phyloP scores from a whole-genome alignment of 1,284 basidiomycete genomes.

The Malassezia obtusa region DNA sequence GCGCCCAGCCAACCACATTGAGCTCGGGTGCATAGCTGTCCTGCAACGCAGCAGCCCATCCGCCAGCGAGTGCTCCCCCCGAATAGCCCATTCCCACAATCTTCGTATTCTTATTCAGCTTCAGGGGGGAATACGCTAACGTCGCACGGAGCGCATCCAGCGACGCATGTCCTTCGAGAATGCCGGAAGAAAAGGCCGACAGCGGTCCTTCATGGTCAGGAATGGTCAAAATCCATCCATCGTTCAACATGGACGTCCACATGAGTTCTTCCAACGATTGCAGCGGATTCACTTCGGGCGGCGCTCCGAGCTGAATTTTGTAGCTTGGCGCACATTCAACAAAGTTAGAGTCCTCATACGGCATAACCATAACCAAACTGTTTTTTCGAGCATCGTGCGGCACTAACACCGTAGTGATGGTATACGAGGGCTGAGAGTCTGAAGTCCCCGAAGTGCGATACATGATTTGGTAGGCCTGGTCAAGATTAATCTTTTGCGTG shows the following conservation, averaged over 20 bases:
- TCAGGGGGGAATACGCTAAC: slow-evolving; percentile 23
- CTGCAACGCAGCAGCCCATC: slow-evolving; percentile 23
- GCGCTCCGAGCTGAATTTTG: slow-evolving; percentile 13
- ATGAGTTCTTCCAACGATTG: slow-evolving; percentile 14
- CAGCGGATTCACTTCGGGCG: slow-evolving; percentile 4
- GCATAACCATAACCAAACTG: slow-evolving; percentile 15
- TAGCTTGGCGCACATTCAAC: slow-evolving; percentile 14
- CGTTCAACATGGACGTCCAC: slow-evolving; percentile 16
- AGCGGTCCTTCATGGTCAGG: slow-evolving; percentile 34
- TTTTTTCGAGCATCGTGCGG: slow-evolving; percentile 7
- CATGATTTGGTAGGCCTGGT: slow-evolving; percentile 23
- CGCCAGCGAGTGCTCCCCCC: slow-evolving; percentile 35
- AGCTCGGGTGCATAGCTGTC: slow-evolving; percentile 27
- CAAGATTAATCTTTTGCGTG: slow-evolving; percentile 18
- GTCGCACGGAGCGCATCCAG: slow-evolving; percentile 31
- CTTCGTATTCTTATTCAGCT: slow-evolving; percentile 13
- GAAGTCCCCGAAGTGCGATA: slow-evolving; percentile 22
- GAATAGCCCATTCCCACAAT: slow-evolving; percentile 30
- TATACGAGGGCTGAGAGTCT: background rate
- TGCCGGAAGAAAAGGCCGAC: slow-evolving; percentile 28
- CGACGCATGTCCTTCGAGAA: slow-evolving; percentile 27
- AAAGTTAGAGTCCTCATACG: slow-evolving; percentile 15
- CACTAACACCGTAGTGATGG: slow-evolving; percentile 14
- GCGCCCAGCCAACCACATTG: slow-evolving; percentile 31
- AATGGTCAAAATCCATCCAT: slow-evolving; percentile 35